Base-by-base conservation (phyloP, 2,329 filamentous ascomycete genomes). In the Dendryphion nanum region DNA sequence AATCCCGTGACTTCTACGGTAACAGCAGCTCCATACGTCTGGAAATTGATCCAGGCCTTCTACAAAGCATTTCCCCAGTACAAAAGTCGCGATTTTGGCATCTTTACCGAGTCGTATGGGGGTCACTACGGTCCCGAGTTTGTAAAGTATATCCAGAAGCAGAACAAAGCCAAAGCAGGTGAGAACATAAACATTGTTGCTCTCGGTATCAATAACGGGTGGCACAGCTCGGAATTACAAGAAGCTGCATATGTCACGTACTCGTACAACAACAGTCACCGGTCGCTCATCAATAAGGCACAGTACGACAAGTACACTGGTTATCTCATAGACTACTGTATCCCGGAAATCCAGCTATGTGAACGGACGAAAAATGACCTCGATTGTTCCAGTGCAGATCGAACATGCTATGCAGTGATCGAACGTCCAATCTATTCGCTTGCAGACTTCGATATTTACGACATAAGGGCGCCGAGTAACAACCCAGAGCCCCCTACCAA, bases 21-120 rank as follows among this genome's bases (percentile, higher is more conserved):
- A 7, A 64, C 59, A 43, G 76, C 77, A 7, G 77, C 77, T 8
- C 75, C 75, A 0, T 74, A 74, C 42, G 76, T 81, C 57, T 81
- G 75, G 73, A 75, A 74, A 51, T 73, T 75, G 1, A 57, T 81
- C 19, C 77, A 81, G 52, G 77, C 76, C 4, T 81, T 82, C 59
- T 78, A 79, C 68, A 74, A 77, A 2, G 76, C 70, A 1, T 81
- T 81, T 53, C 77, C 55, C 2, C 38, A 60, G 21, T 63, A 63
- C 43, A 44, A 54, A 1, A 64, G 70, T 19, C 63, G 71, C 30
- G 71, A 70, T 3, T 74, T 79, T 49, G 71, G 76, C 48, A 76
- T 79, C 50, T 65, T 75, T 4, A 76, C 73, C 1, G 76, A 79
- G 49, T 74, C 68, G 18, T 78, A 77, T 44, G 76, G 76, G 4